Conservation (phyloP, 257 asterid species). For the Linaria vulgaris region DNA sequence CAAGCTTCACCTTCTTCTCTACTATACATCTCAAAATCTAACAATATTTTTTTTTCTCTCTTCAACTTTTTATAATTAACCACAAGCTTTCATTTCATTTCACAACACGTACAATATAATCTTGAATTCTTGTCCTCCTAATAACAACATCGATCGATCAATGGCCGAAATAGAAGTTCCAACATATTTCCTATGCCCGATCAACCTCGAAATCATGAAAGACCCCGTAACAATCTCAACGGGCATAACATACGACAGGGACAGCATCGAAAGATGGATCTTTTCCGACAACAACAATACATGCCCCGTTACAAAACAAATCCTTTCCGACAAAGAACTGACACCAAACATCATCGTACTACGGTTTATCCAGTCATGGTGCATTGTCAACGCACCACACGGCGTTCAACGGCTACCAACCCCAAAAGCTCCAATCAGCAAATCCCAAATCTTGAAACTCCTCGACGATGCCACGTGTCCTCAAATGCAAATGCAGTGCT, state of each 20-base stretch:
- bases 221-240: slow-evolving; percentile 74
- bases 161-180: slow-evolving; percentile 70
- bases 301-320: slow-evolving; percentile 72
- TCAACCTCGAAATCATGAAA: slow-evolving; percentile 71
- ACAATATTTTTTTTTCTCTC: not conserved
- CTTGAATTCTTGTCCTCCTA: too few relatives aligned
- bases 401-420: slow-evolving; percentile 78
- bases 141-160: not conserved
- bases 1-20: slow-evolving; percentile 16
- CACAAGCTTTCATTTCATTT: not conserved
- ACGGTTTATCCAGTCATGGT: slow-evolving; percentile 83
- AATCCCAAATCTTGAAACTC: slow-evolving; percentile 51
- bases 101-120: too few relatives aligned
- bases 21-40: not conserved
- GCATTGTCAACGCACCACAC: slow-evolving; percentile 54
- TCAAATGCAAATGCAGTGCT: slow-evolving; percentile 34
- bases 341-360: slow-evolving; percentile 80
- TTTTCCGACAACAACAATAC: slow-evolving; percentile 42
- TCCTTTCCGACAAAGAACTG: slow-evolving; percentile 39
- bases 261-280: slow-evolving; percentile 74
- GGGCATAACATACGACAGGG: slow-evolving; percentile 84
- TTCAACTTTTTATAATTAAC: too few relatives aligned
- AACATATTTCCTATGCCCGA: slow-evolving; percentile 75
- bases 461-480: slow-evolving; percentile 44
- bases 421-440: slow-evolving; percentile 62